These are phyloP conservation scores for Didymellaceae sp. DNA, from an alignment of 2,329 filamentous ascomycete species.

Conservation along the genomic window DNA sequence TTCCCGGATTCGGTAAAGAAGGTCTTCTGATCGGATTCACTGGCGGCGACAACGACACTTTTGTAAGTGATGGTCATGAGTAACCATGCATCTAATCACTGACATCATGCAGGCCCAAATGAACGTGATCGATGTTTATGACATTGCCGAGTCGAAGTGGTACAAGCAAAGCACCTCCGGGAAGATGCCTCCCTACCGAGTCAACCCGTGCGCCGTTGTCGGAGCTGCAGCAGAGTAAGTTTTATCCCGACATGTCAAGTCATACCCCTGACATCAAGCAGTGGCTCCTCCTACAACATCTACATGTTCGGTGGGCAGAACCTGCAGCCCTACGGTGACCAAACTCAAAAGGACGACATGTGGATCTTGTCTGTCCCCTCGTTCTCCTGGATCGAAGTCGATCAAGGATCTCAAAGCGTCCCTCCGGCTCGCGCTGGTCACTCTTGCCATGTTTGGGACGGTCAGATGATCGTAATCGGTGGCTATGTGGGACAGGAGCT, in stretches of 20 bases:
- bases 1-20: constrained; percentile 77
- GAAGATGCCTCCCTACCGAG: constrained; percentile 64
- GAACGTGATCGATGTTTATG: constrained; percentile 80
- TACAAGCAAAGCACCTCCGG: constrained; percentile 73
- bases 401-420: constrained; percentile 54
- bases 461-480: constrained; percentile 80
- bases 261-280: constrained; percentile 26
- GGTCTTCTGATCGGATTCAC: constrained; percentile 80
- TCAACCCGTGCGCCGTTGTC: constrained; percentile 74
- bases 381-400: constrained; percentile 78
- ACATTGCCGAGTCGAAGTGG: constrained; percentile 73
- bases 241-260: neutral
- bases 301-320: constrained; percentile 82
- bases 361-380: constrained; percentile 82
- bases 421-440: constrained; percentile 73
- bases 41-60: constrained; percentile 72
- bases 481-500: constrained; percentile 69
- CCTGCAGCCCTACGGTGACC: constrained; percentile 65
- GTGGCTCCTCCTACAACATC: constrained; percentile 75
- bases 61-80: constrained; percentile 55
- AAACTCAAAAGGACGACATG: constrained; percentile 72
- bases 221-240: constrained; percentile 69
- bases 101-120: constrained; percentile 62
- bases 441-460: constrained; percentile 77
- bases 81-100: neutral